Conservation (phyloP, 2,329 filamentous ascomycete genomes). For the Xylariales sp. region DNA sequence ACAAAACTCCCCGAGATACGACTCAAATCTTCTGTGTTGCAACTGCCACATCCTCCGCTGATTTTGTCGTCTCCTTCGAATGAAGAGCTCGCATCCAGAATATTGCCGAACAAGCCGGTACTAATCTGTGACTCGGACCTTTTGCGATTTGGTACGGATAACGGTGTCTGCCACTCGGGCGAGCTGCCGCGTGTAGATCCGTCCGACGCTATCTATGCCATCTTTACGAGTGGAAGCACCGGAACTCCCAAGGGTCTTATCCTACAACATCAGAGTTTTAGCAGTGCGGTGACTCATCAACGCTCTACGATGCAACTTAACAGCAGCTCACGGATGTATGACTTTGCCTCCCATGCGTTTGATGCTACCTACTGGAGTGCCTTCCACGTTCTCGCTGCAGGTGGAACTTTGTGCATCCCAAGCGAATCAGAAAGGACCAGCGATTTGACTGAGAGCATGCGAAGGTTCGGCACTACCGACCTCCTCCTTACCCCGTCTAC, state of each 20-base stretch:
- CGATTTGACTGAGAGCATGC: neutral
- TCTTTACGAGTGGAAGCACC: neutral
- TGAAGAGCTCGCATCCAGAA: neutral
- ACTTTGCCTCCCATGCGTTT: slow-evolving; percentile 1
- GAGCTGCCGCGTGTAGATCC: neutral
- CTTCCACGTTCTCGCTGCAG: neutral
- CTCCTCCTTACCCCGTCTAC: neutral
- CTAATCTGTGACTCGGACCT: neutral
- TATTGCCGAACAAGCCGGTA: neutral
- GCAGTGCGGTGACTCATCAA: neutral
- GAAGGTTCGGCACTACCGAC: too few relatives aligned
- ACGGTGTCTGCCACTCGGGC: neutral
- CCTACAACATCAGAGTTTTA: neutral
- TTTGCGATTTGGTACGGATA: neutral
- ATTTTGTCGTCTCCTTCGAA: neutral
- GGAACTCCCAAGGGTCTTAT: neutral
- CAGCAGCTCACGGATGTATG: neutral
- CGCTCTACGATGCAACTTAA: slow-evolving; percentile 16
- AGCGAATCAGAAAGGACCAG: neutral
- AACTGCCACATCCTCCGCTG: neutral
- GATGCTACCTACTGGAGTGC: neutral
- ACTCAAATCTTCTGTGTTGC: neutral
- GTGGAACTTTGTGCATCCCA: slow-evolving; percentile 1
- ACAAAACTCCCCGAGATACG: neutral
- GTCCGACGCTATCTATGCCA: slow-evolving; percentile 12